phyloP scores from a whole-genome alignment of 257 asterid species.

The Solanum piurae region DNA sequence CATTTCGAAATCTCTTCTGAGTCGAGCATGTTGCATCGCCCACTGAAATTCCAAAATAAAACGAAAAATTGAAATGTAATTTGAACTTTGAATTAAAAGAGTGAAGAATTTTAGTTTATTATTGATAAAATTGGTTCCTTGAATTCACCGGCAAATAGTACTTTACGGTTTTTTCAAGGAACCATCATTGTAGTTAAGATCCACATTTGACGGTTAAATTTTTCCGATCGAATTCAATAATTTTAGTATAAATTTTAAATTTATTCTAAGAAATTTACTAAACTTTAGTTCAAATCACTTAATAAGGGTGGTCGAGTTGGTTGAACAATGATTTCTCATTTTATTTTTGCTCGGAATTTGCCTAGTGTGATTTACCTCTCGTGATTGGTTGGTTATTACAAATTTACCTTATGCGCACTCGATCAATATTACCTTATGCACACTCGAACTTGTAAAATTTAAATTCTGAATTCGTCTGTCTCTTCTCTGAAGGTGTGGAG shows the following conservation, averaged over 20 bases:
- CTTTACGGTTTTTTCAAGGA: constrained; percentile 39
- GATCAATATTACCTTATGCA: too few relatives aligned
- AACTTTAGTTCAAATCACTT: not conserved
- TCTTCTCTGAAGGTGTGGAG: constrained; percentile 49
- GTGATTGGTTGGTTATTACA: too few relatives aligned
- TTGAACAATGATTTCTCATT: not conserved
- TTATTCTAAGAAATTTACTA: not conserved
- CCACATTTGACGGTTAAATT: constrained; percentile 3
- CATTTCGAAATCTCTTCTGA: too few relatives aligned
- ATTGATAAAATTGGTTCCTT: not conserved
- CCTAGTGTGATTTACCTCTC: not conserved
- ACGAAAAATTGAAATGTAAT: not conserved
- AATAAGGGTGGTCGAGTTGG: not conserved
- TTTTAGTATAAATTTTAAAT: not conserved
- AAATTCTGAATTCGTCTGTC: not conserved
- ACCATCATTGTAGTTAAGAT: constrained; percentile 1
- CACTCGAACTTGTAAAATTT: not conserved
- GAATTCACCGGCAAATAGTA: constrained; percentile 16
- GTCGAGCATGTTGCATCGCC: too few relatives aligned
- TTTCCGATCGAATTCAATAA: not conserved
- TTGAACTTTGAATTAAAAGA: not conserved
- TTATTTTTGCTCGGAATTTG: not conserved
- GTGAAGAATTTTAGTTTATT: not conserved
- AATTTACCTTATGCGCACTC: too few relatives aligned
- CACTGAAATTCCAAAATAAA: too few relatives aligned